These are phyloP conservation scores for Acarospora socialis DNA, from an alignment of 2,329 filamentous ascomycete genomes.

Conservation along the genomic window DNA sequence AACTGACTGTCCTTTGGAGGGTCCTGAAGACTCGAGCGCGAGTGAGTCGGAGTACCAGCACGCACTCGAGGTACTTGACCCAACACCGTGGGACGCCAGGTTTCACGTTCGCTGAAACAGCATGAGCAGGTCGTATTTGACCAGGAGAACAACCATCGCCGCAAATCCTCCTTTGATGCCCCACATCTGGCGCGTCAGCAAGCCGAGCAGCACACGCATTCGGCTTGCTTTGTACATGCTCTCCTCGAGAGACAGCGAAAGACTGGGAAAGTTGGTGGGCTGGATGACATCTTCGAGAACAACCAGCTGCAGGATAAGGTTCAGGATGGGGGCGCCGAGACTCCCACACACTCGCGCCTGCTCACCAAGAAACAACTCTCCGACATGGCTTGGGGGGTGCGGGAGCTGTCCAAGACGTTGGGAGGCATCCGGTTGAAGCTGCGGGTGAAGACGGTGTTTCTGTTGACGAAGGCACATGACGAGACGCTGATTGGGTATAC, in stretches of 20 bases:
- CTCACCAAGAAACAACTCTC: constrained; percentile 89
- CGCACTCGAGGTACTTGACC: constrained; percentile 31
- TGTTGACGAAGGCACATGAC: constrained; percentile 88
- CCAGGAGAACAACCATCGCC: constrained; percentile 36
- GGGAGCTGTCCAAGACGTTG: constrained; percentile 74
- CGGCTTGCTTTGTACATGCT: constrained; percentile 48
- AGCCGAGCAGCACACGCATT: constrained; percentile 25
- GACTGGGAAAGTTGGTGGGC: constrained; percentile 11
- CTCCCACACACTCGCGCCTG: constrained; percentile 50
- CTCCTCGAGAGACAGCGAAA: constrained; percentile 35
- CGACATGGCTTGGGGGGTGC: constrained; percentile 93
- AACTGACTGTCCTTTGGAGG: constrained; percentile 1
- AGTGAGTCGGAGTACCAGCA: constrained; percentile 26
- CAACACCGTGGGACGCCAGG: too few species aligned
- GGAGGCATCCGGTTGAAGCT: constrained; percentile 72
- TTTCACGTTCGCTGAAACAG: constrained; percentile 3
- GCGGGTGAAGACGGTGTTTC: constrained; percentile 67
- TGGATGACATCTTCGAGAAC: constrained; percentile 11
- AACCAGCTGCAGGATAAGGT: constrained; percentile 12
- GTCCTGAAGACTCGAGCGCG: constrained; percentile 8
- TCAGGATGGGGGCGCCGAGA: constrained; percentile 16
- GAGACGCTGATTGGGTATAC: constrained; percentile 63
- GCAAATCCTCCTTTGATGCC: constrained; percentile 45
- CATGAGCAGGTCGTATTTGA: constrained; percentile 41
- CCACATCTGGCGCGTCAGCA: constrained; percentile 24